Conservation (phyloP, 2,329 filamentous ascomycete species). For the Paecilomyces fulvus region DNA sequence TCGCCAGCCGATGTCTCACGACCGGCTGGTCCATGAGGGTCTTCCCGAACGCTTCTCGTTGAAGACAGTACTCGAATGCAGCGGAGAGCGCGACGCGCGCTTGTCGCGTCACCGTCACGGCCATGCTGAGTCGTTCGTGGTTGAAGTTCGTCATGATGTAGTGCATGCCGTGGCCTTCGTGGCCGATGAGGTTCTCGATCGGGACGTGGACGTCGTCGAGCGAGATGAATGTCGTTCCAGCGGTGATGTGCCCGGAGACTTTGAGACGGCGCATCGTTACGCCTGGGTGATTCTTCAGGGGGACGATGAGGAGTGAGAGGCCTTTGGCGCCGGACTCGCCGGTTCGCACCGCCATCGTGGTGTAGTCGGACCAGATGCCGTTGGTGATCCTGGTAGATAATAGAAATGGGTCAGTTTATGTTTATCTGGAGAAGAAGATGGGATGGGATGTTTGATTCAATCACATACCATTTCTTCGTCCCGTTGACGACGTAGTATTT, state of each 20-base stretch:
- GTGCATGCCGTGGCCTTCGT: constrained; percentile 63
- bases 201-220: constrained; percentile 68
- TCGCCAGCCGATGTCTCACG: constrained; percentile 63
- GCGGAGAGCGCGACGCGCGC: constrained; percentile 52
- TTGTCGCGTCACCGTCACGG: constrained; percentile 55
- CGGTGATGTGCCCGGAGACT: constrained; percentile 55
- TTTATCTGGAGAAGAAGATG: no score
- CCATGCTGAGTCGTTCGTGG: constrained; percentile 62
- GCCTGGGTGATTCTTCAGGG: constrained; percentile 57
- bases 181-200: constrained; percentile 59
- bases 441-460: no score
- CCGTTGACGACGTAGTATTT: constrained; percentile 64
- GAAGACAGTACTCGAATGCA: constrained; percentile 56
- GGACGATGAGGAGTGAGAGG: constrained; percentile 60
- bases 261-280: constrained; percentile 61
- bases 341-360: constrained; percentile 65
- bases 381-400: constrained; percentile 53
- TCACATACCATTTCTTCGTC: constrained; percentile 64
- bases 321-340: constrained; percentile 56
- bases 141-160: constrained; percentile 77
- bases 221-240: constrained; percentile 68
- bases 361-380: constrained; percentile 61
- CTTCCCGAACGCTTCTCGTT: constrained; percentile 60
- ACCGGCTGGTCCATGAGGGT: constrained; percentile 66
- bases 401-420: not conserved